Evolutionary conservation across 2,329 filamentous ascomycete genomes (phyloP), one percentile per base, ranked within the genome.

Genomic region (Scedosporium aurantiacum): DNA sequence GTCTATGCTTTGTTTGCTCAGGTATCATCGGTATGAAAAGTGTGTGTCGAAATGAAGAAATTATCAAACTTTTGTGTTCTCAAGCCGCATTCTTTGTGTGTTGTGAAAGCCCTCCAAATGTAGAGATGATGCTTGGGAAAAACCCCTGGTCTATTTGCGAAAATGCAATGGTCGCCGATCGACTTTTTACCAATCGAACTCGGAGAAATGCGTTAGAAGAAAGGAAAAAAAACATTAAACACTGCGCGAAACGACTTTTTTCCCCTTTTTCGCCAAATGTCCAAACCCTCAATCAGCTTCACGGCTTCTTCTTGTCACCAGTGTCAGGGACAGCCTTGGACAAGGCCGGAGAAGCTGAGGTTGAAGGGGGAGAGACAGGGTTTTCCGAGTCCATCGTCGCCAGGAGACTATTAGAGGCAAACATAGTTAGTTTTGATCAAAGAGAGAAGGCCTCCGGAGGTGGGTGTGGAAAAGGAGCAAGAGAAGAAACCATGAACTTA

Each of bases 291-390:
- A 57, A 27, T 8, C 7, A 56, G 28, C 55, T 16, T 57, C 55
- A 57, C 7, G 60, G 23, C 25, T 52, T 57, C 60, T 63, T 61
- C 73, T 84, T 84, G 68, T 76, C 68, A 60, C 74, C 62, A 63
- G 71, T 76, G 70, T 82, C 82, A 64, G 82, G 79, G 64, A 79
- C 79, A 64, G 79, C 81, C 76, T 88, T 89, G 65, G 84, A 76
- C 70, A 87, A 72, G 63, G 83, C 82, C 57, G 87, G 87, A 61
- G 87, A 89, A 62, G 82, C 84, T 65, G 84, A 78, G 57, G 84
- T 82, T 64, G 86, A 87, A 61, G 88, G 86, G 69, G 89, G 88
- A 67, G 88, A 90, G 68, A 83, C 80, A 64, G 81, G 85, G 74
- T 82, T 79, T 70, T 84, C 82, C 67, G 78, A 79, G 69, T 82